Conservation (phyloP, 441 rosid species). For the Kokia cookei region DNA sequence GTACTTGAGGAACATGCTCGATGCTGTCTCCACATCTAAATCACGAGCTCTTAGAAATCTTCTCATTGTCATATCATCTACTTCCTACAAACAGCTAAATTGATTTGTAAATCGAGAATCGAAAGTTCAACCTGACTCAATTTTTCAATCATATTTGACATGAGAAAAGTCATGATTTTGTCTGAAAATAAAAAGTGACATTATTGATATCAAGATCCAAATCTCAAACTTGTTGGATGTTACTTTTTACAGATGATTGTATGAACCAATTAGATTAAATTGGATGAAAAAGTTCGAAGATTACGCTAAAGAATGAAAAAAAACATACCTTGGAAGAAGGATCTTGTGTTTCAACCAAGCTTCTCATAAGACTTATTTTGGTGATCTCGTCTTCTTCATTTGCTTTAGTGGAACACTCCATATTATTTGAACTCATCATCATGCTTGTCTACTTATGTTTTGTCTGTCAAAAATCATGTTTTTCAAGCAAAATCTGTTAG, state of each 20-base stretch:
- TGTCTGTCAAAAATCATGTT: background rate
- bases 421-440: background rate
- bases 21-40: slow-evolving; percentile 35
- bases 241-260: no score
- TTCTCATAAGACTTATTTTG: slow-evolving; percentile 27
- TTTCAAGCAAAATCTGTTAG: no score
- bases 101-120: no score
- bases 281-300: no score
- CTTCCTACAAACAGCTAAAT: slow-evolving; percentile 17
- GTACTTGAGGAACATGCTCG: slow-evolving; percentile 37
- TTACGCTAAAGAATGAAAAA: background rate
- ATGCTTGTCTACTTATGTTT: background rate
- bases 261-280: no score
- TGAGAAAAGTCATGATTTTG: no score
- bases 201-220: no score
- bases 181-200: no score
- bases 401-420: background rate
- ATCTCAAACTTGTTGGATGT: no score
- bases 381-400: background rate
- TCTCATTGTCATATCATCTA: slow-evolving; percentile 38
- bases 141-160: no score
- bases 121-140: no score
- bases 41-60: slow-evolving; percentile 60
- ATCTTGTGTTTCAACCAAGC: slow-evolving; percentile 25
- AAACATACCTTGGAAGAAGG: slow-evolving; percentile 37